Conservation (phyloP, 2,329 filamentous ascomycete species). For the Sporothrix variecibatus region DNA sequence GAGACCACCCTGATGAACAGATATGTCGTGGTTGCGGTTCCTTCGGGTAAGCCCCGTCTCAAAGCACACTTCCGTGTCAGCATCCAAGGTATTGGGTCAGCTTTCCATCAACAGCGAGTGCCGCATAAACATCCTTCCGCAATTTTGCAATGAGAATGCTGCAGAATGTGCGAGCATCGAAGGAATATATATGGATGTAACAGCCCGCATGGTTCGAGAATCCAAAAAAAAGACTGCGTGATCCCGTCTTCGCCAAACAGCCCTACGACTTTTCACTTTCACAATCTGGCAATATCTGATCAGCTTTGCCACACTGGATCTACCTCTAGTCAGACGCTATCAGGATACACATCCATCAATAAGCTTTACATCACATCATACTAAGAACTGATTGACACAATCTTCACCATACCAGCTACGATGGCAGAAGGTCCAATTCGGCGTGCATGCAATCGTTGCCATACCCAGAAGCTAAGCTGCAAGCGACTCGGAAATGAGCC, state of each 20-base stretch:
- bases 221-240: background rate
- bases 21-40: background rate
- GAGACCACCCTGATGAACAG: background rate
- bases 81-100: background rate
- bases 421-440: slow-evolving; percentile 36
- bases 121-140: background rate
- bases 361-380: background rate
- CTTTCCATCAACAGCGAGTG: background rate
- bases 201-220: background rate
- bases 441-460: slow-evolving; percentile 51
- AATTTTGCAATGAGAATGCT: background rate
- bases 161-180: background rate
- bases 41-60: slow-evolving; percentile 15
- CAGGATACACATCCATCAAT: background rate
- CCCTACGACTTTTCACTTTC: background rate
- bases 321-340: background rate
- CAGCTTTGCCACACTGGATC: background rate
- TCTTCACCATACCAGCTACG: background rate
- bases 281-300: background rate
- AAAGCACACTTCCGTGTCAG: background rate
- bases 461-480: slow-evolving; percentile 50
- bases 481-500: slow-evolving; percentile 45
- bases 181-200: slow-evolving; percentile 25
- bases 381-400: background rate
- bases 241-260: background rate